Percentiles rank a stretch among this genome's conserved stretches.
phyloP scores from a whole-genome alignment of 768 basidiomycete species.

The Boletus sp. region DNA sequence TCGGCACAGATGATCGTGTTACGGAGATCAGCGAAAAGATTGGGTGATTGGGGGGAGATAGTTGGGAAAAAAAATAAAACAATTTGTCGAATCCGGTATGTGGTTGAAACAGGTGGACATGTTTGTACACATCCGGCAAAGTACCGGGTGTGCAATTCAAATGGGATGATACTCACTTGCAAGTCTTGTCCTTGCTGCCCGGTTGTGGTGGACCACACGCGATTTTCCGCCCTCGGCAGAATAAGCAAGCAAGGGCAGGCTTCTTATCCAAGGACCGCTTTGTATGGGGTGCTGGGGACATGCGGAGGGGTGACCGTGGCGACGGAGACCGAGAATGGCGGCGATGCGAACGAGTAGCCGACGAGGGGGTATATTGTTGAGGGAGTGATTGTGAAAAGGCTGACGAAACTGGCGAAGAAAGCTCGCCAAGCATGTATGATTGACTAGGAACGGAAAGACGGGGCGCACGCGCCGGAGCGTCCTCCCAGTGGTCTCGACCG shows the following conservation, averaged over 20 bases:
- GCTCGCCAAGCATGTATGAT: conserved; percentile 20
- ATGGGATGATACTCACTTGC: conserved; percentile 52
- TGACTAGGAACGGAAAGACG: conserved; percentile 9
- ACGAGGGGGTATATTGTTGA: conserved; percentile 10
- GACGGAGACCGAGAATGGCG: conserved; percentile 28
- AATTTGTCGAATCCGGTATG: conserved; percentile 10
- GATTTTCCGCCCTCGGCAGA: conserved; percentile 66
- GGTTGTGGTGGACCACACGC: conserved; percentile 60
- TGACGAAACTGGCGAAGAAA: conserved; percentile 4
- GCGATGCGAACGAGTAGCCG: conserved; percentile 20
- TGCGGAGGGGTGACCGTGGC: conserved; percentile 14
- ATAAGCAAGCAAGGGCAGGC: conserved; percentile 60
- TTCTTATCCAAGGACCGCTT: conserved; percentile 44
- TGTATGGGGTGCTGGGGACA: conserved; percentile 22
- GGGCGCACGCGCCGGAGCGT: neutral
- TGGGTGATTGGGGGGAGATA: conserved; percentile 23
- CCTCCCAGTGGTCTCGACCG: conserved; percentile 25
- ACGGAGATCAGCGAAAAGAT: conserved; percentile 28
- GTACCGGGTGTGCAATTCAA: neutral
- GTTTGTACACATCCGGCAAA: conserved; percentile 4
- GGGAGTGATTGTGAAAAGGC: conserved; percentile 11
- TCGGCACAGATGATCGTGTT: conserved; percentile 7
- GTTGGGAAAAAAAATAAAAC: neutral
- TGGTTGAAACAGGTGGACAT: conserved; percentile 12
- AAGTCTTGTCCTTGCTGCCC: conserved; percentile 52